These are phyloP conservation scores for Cylindrodendrum hubeiense DNA, from an alignment of 2,329 filamentous ascomycete genomes.

Conservation along the genomic window DNA sequence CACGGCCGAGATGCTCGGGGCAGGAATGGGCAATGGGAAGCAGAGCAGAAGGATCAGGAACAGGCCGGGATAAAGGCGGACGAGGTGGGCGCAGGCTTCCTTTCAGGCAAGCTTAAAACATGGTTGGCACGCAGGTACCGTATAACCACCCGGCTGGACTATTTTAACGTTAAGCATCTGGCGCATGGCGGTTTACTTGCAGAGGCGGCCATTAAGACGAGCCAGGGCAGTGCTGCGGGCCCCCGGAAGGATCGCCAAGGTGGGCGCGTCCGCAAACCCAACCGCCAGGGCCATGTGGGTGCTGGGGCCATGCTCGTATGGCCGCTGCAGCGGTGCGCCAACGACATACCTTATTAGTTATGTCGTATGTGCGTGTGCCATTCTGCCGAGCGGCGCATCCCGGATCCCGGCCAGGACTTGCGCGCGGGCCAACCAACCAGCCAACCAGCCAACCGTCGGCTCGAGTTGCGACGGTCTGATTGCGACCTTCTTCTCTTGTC, in stretches of 20 bases:
- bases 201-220: neutral
- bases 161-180: neutral
- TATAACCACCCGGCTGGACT: neutral
- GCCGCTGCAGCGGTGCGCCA: neutral
- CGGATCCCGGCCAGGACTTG: too few species aligned
- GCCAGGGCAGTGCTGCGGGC: neutral
- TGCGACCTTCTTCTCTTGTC: too few species aligned
- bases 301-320: constrained; percentile 6
- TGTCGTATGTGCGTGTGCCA: too few species aligned
- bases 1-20: neutral
- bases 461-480: too few species aligned
- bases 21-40: neutral
- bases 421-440: too few species aligned
- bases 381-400: too few species aligned
- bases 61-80: neutral
- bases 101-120: neutral
- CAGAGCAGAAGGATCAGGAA: neutral
- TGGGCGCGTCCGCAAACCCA: neutral
- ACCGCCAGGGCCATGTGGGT: constrained; percentile 4
- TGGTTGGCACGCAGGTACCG: neutral
- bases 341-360: too few species aligned
- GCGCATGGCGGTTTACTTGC: too few species aligned
- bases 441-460: too few species aligned
- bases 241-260: too few species aligned
- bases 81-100: neutral